These are phyloP conservation scores for Hanseniaspora gamundiae DNA, from an alignment of 1,139 yeast species.

Conservation along the genomic window DNA sequence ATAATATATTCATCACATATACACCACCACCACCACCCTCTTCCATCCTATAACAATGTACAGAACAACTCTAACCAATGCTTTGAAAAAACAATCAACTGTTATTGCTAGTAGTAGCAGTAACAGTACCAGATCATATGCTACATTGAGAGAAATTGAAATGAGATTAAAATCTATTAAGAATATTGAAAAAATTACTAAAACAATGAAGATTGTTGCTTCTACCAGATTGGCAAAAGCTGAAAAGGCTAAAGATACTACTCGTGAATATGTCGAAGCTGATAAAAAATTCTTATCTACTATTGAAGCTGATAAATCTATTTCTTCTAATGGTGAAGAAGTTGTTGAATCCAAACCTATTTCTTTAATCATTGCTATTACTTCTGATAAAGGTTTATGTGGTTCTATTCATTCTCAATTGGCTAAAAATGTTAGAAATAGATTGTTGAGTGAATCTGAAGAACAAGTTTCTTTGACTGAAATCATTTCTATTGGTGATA, in stretches of 20 bases:
- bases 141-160: slow-evolving; percentile 97
- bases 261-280: slow-evolving; percentile 74
- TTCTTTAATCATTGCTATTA: slow-evolving; percentile 70
- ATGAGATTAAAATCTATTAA: slow-evolving; percentile 95
- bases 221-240: slow-evolving; percentile 95
- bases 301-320: slow-evolving; percentile 47
- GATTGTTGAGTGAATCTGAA: slow-evolving; percentile 27
- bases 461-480: slow-evolving; percentile 60
- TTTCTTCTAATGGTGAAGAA: slow-evolving; percentile 33
- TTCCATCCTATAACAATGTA: background rate
- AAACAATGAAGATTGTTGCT: slow-evolving; percentile 98
- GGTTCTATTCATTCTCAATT: slow-evolving; percentile 95
- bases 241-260: slow-evolving; percentile 84
- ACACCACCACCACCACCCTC: background rate
- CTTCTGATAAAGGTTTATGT: slow-evolving; percentile 97
- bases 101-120: slow-evolving; percentile 3
- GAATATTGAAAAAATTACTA: slow-evolving; percentile 97
- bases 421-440: slow-evolving; percentile 73
- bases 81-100: slow-evolving; percentile 4
- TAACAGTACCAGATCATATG: slow-evolving; percentile 57
- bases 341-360: slow-evolving; percentile 33
- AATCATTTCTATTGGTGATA: slow-evolving; percentile 86
- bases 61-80: background rate
- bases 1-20: no score
- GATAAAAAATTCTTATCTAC: slow-evolving; percentile 81